Base-by-base conservation (phyloP, 495 filamentous ascomycete genomes). In the Neurospora sublineolata region DNA sequence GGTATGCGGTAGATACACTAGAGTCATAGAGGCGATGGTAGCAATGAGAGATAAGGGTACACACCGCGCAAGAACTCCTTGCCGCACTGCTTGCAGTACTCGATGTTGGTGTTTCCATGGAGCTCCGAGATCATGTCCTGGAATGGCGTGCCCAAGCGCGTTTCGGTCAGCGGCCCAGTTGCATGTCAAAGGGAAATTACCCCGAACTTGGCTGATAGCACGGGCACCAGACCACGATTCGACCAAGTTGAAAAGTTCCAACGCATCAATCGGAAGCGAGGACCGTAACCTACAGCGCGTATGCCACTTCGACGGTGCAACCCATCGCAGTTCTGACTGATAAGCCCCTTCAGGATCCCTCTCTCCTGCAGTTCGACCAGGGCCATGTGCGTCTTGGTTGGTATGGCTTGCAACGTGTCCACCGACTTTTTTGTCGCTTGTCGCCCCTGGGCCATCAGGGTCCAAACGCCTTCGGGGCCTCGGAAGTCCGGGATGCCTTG, bases 291-390 rank as follows among this genome's bases (percentile, higher is more conserved):
- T 64, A 82, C 83, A 20, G 83, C 80, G 37, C 79, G 46, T 18
- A 84, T 83, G 4, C 83, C 83, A 70, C 82, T 84, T 72, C 73
- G 79, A 33, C 83, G 76, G 69, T 85, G 82, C 37, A 84, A 73
- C 0, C 80, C 82, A 71, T 86, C 83, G 74, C 83, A 84, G 73
- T 85, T 84, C 72, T 84, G 81, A 74, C 82, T 83, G 41, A 85
- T 72, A 33, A 84, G 69, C 72, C 83, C 80, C 72, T 82, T 84
- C 64, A 84, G 42, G 2, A 83, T 69, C 11, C 80, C 81, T 2
- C 72, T 74, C 37, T 82, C 78, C 69, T 84, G 83, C 52, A 84
- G 71, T 71, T 80, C 82, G 1, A 84, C 84, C 3, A 85, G 78
- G 5, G 83, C 84, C 82, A 85, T 85, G 71, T 85, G 83, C 0